These are phyloP conservation scores for Cutaneotrichosporon curvatum DNA, from an alignment of 1,284 basidiomycete genomes.

Conservation along the genomic window DNA sequence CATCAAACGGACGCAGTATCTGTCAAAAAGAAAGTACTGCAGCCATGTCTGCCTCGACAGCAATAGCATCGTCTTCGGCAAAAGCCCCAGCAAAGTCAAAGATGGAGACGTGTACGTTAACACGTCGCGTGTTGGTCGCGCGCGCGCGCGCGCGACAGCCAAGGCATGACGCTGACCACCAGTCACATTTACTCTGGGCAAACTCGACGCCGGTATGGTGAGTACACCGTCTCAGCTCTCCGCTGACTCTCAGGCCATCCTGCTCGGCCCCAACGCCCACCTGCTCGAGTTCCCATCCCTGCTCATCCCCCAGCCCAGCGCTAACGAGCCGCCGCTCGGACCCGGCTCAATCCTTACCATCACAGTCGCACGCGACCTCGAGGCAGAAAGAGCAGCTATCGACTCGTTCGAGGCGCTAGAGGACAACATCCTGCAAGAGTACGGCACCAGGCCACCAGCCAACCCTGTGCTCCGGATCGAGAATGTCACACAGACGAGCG, in stretches of 20 bases:
- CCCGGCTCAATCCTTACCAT: conserved; percentile 96
- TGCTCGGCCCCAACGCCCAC: conserved; percentile 83
- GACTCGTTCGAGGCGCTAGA: conserved; percentile 76
- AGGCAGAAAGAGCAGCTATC: conserved; percentile 73
- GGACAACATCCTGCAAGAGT: conserved; percentile 65
- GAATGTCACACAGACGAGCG: conserved; percentile 89
- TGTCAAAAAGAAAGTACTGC: no score
- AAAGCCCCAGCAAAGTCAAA: conserved; percentile 6
- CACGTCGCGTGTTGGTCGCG: no score
- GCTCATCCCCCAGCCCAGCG: conserved; percentile 57
- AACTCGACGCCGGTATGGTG: conserved; percentile 53
- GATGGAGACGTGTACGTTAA: conserved; percentile 17
- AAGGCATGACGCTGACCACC: conserved; percentile 5
- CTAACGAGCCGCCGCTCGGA: conserved; percentile 60
- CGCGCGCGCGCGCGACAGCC: no score
- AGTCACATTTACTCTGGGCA: conserved; percentile 62
- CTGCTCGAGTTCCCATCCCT: conserved; percentile 93
- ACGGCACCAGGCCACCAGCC: conserved; percentile 61
- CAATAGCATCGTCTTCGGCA: not conserved
- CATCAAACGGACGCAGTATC: no score
- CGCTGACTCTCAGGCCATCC: conserved; percentile 49
- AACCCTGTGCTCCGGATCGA: conserved; percentile 66
- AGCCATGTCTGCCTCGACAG: no score
- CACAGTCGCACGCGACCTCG: conserved; percentile 73
- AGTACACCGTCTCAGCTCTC: conserved; percentile 1